A percentile compares a stretch with the other conserved stretches of the same genome.
These are phyloP conservation scores for Yamadazyma trypodendri DNA, from an alignment of 1,139 yeast genomes.

Conservation along the genomic window DNA sequence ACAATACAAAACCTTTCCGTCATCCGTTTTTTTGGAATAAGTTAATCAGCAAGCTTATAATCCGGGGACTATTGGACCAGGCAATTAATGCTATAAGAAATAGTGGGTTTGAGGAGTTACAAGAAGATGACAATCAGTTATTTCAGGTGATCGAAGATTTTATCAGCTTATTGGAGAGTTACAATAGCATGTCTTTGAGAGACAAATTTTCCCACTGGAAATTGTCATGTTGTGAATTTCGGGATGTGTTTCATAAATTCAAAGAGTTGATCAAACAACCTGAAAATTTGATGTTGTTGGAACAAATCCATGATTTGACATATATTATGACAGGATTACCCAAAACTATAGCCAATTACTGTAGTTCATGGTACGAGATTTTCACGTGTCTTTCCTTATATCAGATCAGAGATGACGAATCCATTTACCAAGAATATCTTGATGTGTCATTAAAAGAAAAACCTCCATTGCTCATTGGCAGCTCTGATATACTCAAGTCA, in stretches of 20 bases:
- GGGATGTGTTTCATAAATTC: constrained; percentile 38
- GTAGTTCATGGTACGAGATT: constrained; percentile 72
- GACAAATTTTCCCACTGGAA: constrained; percentile 52
- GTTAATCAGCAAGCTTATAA: constrained; percentile 52
- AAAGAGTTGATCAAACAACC: constrained; percentile 20
- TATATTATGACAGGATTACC: constrained; percentile 54
- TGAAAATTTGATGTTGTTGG: constrained; percentile 26
- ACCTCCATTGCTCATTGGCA: constrained; percentile 25
- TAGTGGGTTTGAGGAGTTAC: constrained; percentile 40
- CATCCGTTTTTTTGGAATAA: constrained; percentile 65
- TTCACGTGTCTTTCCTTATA: constrained; percentile 60
- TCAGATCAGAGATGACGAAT: constrained; percentile 50
- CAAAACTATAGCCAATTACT: constrained; percentile 45
- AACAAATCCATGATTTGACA: constrained; percentile 44
- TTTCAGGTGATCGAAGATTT: constrained; percentile 50
- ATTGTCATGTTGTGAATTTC: constrained; percentile 46
- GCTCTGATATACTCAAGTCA: constrained; percentile 31
- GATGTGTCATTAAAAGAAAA: constrained; percentile 32
- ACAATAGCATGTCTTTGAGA: constrained; percentile 41
- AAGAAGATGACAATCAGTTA: constrained; percentile 24
- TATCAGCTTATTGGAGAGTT: constrained; percentile 34
- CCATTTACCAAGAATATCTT: constrained; percentile 34
- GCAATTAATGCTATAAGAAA: constrained; percentile 49
- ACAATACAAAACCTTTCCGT: constrained; percentile 45
- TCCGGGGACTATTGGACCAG: constrained; percentile 63